Conservation (phyloP, 1,284 basidiomycete genomes). For the Stygiomarasmius scandens region DNA sequence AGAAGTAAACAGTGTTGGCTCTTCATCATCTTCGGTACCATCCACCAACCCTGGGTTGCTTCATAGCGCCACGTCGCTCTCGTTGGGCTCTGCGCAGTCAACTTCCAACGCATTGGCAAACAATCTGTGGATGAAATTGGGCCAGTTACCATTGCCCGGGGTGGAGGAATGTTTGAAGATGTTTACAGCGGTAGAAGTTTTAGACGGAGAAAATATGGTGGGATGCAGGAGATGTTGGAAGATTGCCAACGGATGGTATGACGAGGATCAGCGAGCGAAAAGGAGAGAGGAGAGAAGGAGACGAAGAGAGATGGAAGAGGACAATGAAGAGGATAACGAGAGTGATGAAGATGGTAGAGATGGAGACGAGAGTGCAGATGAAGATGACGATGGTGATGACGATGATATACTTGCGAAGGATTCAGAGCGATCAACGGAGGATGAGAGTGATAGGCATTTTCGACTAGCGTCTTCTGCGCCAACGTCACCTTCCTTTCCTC, state of each 20-base stretch:
- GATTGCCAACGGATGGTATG: slow-evolving; percentile 67
- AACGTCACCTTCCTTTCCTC: slow-evolving; percentile 27
- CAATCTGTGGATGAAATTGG: slow-evolving; percentile 46
- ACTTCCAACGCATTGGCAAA: slow-evolving; percentile 23
- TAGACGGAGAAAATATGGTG: slow-evolving; percentile 93
- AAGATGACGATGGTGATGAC: slow-evolving; percentile 15
- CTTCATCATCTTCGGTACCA: slow-evolving; percentile 18
- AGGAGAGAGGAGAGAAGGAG: slow-evolving; percentile 15
- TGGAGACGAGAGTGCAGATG: slow-evolving; percentile 19
- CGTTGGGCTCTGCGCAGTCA: slow-evolving; percentile 19
- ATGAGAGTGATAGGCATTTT: neutral
- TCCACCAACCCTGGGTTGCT: neutral
- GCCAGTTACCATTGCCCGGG: slow-evolving; percentile 49
- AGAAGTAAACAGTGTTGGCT: slow-evolving; percentile 12
- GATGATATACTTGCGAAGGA: slow-evolving; percentile 9
- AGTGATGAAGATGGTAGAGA: slow-evolving; percentile 32
- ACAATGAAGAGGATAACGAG: neutral
- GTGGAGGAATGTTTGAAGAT: slow-evolving; percentile 78
- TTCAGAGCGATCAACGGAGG: neutral
- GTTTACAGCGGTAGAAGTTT: slow-evolving; percentile 88
- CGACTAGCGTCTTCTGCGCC: slow-evolving; percentile 24
- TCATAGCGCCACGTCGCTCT: slow-evolving; percentile 1
- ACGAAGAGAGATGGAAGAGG: neutral
- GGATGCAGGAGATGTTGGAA: slow-evolving; percentile 95
- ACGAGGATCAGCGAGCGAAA: slow-evolving; percentile 29